Base-by-base conservation (phyloP, 176 grass and related monocot species). In the Avena eriantha region DNA sequence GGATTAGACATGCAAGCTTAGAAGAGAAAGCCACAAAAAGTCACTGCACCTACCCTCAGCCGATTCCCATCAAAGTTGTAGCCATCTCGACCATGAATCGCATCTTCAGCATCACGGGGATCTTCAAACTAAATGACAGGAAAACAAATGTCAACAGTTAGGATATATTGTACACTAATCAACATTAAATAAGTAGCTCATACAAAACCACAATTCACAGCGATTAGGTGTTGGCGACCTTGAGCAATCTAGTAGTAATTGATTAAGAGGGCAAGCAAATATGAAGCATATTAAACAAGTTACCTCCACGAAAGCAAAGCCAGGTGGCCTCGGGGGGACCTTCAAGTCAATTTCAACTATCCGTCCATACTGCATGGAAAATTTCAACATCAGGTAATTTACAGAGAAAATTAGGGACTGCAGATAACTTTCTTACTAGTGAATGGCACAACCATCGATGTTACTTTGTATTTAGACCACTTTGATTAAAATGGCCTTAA, bases 321-420 rank as follows among this genome's bases (percentile, higher is more conserved):
- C 94, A 57, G 91, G 94, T 5, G 94, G 91, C 79, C 91, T 91
- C 21, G 94, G 94, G 85, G 94, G 91, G 59, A 93, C 86, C 87
- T 96, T 93, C 87, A 96, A 83, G 88, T 96, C 94, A 88, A 96
- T 89, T 74, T 93, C 94, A 67, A 96, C 85, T 69, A 96, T 93
- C 9, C 82, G 69, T 48, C 94, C 94, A 91, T 91, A 96, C 94
- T 96, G 84, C 78, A 88, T 3, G 70, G 22, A 81, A 23, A 48
- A 1, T 11, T 69, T 41, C 66, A 80, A 48, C 10, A n/a, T 80
- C 19, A 86, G 66, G 49, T 22, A 26, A 57, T 21, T 2, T 18
- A 3, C 47, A 21, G 26, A 16, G 11, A 19, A 4, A 36, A 51
- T 24, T 69, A 29, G 50, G 7, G 23, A 46, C 50, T 48, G 26